Percentiles rank a stretch among this genome's conserved stretches.
These are phyloP conservation scores for Pleoardoris graminearum DNA, from an alignment of 2,329 filamentous ascomycete genomes.

Conservation along the genomic window DNA sequence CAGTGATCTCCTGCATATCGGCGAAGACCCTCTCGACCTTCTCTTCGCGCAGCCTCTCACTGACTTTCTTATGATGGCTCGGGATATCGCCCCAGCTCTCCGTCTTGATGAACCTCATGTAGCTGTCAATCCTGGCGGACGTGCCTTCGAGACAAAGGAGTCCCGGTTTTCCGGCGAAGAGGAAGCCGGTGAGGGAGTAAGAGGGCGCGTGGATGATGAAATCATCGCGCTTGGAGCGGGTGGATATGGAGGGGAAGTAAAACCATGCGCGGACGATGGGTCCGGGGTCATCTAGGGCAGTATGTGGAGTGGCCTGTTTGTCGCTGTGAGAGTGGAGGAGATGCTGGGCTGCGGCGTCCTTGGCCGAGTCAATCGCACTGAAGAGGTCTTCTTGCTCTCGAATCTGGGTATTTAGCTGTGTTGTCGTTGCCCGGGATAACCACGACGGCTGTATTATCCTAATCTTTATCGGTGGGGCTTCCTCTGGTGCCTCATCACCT, in stretches of 20 bases:
- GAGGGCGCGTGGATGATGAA: slow-evolving; percentile 57
- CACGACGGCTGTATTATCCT: slow-evolving; percentile 30
- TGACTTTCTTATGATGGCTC: slow-evolving; percentile 65
- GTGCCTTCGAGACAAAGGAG: slow-evolving; percentile 57
- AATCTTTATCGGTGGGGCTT: slow-evolving; percentile 25
- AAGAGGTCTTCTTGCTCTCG: slow-evolving; percentile 21
- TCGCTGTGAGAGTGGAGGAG: slow-evolving; percentile 4
- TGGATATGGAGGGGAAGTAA: slow-evolving; percentile 65
- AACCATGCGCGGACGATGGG: slow-evolving; percentile 61
- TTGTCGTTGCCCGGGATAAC: slow-evolving; percentile 26
- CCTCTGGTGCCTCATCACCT: slow-evolving; percentile 11
- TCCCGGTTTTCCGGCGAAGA: slow-evolving; percentile 64
- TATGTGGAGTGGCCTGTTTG: background rate
- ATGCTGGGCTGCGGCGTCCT: slow-evolving; percentile 18
- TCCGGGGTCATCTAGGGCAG: background rate
- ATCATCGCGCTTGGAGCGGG: slow-evolving; percentile 61
- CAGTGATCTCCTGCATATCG: slow-evolving; percentile 63
- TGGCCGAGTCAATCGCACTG: slow-evolving; percentile 27
- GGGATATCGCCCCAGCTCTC: slow-evolving; percentile 67
- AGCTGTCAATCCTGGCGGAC: slow-evolving; percentile 56
- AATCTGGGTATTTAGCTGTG: slow-evolving; percentile 17
- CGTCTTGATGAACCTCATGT: slow-evolving; percentile 67
- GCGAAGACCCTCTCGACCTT: slow-evolving; percentile 50
- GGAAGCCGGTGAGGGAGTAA: slow-evolving; percentile 61
- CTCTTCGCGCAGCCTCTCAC: slow-evolving; percentile 56